Conservation (phyloP, 2,329 filamentous ascomycete genomes). For the Calonectria hawksworthii region DNA sequence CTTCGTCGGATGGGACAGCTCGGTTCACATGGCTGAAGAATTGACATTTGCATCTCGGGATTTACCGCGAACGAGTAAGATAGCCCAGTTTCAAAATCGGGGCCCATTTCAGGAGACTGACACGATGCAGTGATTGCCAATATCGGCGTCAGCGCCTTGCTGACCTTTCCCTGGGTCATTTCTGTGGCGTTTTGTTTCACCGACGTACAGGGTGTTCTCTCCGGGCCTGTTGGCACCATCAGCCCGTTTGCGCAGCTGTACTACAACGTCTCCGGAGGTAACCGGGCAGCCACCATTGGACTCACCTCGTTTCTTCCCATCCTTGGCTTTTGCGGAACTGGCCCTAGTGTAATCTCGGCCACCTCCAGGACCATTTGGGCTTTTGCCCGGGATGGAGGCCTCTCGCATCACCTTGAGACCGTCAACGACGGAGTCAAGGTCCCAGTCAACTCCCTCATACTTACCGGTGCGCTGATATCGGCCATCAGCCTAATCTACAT, state of each 20-base stretch:
- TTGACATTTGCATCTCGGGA: slow-evolving; percentile 20
- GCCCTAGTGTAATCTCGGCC: slow-evolving; percentile 8
- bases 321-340: slow-evolving; percentile 21
- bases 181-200: slow-evolving; percentile 19
- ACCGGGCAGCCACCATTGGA: slow-evolving; percentile 10
- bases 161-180: slow-evolving; percentile 24
- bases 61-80: slow-evolving; percentile 20
- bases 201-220: slow-evolving; percentile 7
- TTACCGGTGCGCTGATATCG: slow-evolving; percentile 7
- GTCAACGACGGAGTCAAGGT: slow-evolving; percentile 10
- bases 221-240: slow-evolving; percentile 15
- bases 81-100: too few relatives aligned
- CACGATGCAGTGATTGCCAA: slow-evolving; percentile 2
- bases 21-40: slow-evolving; percentile 22
- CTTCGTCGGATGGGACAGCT: slow-evolving; percentile 21
- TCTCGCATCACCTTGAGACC: background rate
- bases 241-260: slow-evolving; percentile 22
- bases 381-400: slow-evolving; percentile 20
- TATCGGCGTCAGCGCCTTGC: slow-evolving; percentile 7
- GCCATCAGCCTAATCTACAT: slow-evolving; percentile 20
- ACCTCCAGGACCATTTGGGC: slow-evolving; percentile 22
- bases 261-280: slow-evolving; percentile 23
- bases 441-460: background rate
- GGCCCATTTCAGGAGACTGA: background rate
- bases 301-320: slow-evolving; percentile 13